phyloP scores from a whole-genome alignment of 2,329 filamentous ascomycete species.

The Stemphylium vesicarium region DNA sequence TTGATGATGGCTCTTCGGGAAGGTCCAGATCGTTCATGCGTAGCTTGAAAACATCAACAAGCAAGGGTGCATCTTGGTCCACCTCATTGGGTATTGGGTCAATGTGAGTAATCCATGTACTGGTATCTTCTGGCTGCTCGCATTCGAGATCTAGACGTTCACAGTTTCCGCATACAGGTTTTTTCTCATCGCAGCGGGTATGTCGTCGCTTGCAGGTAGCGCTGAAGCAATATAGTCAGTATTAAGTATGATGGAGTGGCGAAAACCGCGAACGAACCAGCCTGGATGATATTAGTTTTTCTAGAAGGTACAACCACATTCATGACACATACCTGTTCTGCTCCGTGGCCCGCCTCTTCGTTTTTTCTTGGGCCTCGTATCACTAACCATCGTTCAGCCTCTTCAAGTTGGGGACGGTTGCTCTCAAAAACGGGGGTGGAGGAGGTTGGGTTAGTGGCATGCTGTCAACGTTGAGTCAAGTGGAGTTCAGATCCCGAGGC shows the following conservation, averaged over 20 bases:
- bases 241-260: neutral
- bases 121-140: slow-evolving; percentile 30
- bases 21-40: slow-evolving; percentile 33
- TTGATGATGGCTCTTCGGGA: slow-evolving; percentile 17
- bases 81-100: slow-evolving; percentile 4
- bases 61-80: slow-evolving; percentile 5
- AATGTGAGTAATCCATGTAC: slow-evolving; percentile 11
- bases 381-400: neutral
- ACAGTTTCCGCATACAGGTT: slow-evolving; percentile 43
- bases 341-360: slow-evolving; percentile 32
- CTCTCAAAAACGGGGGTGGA: neutral
- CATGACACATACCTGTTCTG: slow-evolving; percentile 26
- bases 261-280: slow-evolving; percentile 3
- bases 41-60: slow-evolving; percentile 34
- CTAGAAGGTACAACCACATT: neutral
- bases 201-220: slow-evolving; percentile 45
- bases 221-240: slow-evolving; percentile 19
- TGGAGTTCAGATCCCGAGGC: neutral
- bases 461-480: neutral
- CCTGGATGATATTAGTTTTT: slow-evolving; percentile 7
- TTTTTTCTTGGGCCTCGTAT: slow-evolving; percentile 25
- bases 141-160: slow-evolving; percentile 38
- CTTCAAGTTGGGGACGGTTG: neutral
- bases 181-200: slow-evolving; percentile 44
- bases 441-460: neutral